Base-by-base conservation (phyloP, 1,284 basidiomycete genomes). In the Puccinia hordei region DNA sequence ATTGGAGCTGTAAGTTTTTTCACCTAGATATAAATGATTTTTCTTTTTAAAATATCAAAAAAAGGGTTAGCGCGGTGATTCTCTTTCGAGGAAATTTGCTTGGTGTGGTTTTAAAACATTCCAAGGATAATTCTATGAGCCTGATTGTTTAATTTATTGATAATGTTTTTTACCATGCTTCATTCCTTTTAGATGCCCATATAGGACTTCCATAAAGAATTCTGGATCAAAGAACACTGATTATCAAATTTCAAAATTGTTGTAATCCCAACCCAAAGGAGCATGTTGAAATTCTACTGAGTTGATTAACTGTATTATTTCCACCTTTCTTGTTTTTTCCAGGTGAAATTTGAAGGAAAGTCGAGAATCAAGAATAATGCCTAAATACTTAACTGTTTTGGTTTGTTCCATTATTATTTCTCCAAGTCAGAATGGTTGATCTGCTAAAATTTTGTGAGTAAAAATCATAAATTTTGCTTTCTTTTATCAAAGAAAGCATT, bases 401-500 rank as follows among this genome's bases (percentile, higher is more conserved):
- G 55, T 27, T 57, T 57, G 24, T n/a, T n/a, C 22, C 55, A 57
- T 57, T 9, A 22, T 24, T 9, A 57, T 27, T n/a, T 57, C 24
- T 9, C 55, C 55, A 24, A 57, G 13, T 27, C 27, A 27, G n/a
- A 57, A 57, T 2, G 55, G 13, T 22, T 13, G n/a, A 27, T 57
- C 13, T 9, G n/a, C 24, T 57, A 24, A 57, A n/a, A n/a, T n/a
- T n/a, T 13, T 2, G n/a, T 57, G 55, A 27, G 55, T 27, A 27
- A 57, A 57, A 24, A 57, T 57, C 55, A 57, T 57, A 13, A 57
- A 57, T 24, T 57, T 57, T n/a, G 55, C 55, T 27, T 57, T 27
- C n/a, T 57, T 27, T 57, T 57, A 27, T 57, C 22, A 57, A 57
- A 57, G n/a, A 57, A 27, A 27, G 55, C 55, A 57, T 57, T 57